Base-by-base conservation (phyloP, 345 rosid species). In the rapeseed (Brassica napus) region DNA sequence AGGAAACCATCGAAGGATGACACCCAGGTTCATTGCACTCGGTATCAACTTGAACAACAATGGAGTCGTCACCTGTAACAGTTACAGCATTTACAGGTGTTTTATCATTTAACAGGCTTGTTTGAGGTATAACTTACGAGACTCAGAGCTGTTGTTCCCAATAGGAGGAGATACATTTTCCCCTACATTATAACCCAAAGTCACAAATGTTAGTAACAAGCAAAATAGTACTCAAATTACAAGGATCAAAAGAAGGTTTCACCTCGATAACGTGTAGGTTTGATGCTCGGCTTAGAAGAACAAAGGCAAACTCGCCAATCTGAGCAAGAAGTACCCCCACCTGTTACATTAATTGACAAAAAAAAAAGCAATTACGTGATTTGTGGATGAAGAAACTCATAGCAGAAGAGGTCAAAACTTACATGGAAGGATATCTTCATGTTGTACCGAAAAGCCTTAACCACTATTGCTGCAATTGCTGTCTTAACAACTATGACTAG, bases 271-370 rank as follows among this genome's bases (percentile, higher is more conserved):
- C 89, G 64, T 93, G 89, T 84, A 95, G 89, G 88, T 91, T 95
- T 75, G 99, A 93, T 39, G 98, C 99, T 73, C 99, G 89, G 72
- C 98, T 89, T 37, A 95, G 77, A 47, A 95, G 97, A 81, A 95
- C 94, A 85, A 95, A 95, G 79, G 99, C 96, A 75, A 93, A 95
- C 84, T 95, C 99, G 80, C 99, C 99, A 59, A 95, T 91, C 87
- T 95, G 99, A 81, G 99, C 99, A 76, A 95, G 98, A 80, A 90
- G 62, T 34, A 95, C 88, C 39, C 94, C 98, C 12, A 90, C 99
- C 99, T 93, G 75, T 78, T 76, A 63, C 60, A 69, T 66, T 74
- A 68, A 55, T 4, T 21, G 63, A 54, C 68, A 57, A 47, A 1
- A 35, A 31, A 47, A 14, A 49, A 5, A 42, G 21, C 1, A 68